Conservation (phyloP, 2,329 filamentous ascomycete species). For the Aspergillus ruber region DNA sequence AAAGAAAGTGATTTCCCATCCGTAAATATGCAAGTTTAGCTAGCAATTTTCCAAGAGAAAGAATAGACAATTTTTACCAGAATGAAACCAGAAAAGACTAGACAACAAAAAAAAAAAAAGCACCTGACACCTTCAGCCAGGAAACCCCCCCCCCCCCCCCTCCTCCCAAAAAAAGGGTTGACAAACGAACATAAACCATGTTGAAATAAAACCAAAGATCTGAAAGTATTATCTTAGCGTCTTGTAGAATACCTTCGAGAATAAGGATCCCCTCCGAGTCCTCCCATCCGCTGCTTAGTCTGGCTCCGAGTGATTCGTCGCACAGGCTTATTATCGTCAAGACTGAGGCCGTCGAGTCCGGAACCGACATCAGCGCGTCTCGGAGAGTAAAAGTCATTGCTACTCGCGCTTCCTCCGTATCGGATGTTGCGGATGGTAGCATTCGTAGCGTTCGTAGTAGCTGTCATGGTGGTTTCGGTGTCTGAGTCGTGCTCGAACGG, state of each 20-base stretch:
- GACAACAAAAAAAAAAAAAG: too few species aligned
- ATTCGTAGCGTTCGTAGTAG: slow-evolving; percentile 26
- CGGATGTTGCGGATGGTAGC: slow-evolving; percentile 30
- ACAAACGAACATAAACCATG: too few species aligned
- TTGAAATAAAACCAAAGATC: too few species aligned
- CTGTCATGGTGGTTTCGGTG: slow-evolving; percentile 30
- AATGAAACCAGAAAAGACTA: too few species aligned
- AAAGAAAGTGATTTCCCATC: too few species aligned
- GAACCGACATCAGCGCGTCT: slow-evolving; percentile 26
- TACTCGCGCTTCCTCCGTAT: slow-evolving; percentile 21
- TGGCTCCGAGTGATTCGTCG: slow-evolving; percentile 33
- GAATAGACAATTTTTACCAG: too few species aligned
- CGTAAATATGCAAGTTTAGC: too few species aligned
- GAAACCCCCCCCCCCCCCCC: too few species aligned
- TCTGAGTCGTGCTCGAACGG: slow-evolving; percentile 29
- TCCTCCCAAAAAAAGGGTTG: too few species aligned
- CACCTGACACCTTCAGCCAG: too few species aligned
- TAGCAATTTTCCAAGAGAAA: too few species aligned
- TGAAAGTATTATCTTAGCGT: slow-evolving; percentile 26
- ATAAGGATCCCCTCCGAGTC: slow-evolving; percentile 8
- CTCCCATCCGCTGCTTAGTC: slow-evolving; percentile 15
- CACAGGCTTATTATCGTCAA: slow-evolving; percentile 27
- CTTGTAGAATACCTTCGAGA: background rate
- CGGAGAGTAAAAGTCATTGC: slow-evolving; percentile 22
- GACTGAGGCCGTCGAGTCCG: slow-evolving; percentile 26